These are phyloP conservation scores for Linanthus parryae DNA, from an alignment of 148 eudicot genomes.

Conservation along the genomic window DNA sequence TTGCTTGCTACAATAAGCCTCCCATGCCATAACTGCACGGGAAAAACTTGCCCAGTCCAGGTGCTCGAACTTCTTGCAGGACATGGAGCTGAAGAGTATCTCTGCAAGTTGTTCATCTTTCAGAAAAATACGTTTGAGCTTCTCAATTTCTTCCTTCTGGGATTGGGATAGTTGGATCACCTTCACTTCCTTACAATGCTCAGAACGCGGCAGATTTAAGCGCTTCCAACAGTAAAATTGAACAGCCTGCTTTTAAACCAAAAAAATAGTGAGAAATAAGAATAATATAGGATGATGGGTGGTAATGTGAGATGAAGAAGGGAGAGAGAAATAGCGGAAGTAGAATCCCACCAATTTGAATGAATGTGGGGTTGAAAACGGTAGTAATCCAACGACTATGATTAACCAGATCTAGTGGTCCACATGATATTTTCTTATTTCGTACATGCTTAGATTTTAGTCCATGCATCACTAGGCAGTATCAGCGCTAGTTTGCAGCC, in stretches of 20 bases:
- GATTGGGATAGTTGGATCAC: slow-evolving; percentile 33
- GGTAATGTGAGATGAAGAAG: too few relatives aligned
- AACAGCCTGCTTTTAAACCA: slow-evolving; percentile 49
- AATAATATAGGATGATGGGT: too few relatives aligned
- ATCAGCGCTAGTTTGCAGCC: too few relatives aligned
- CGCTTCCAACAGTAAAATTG: slow-evolving; percentile 69
- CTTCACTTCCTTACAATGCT: slow-evolving; percentile 11
- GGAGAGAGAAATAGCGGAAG: not conserved
- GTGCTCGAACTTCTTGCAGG: slow-evolving; percentile 4
- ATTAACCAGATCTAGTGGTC: not conserved
- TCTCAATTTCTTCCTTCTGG: slow-evolving; percentile 24
- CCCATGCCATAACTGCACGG: slow-evolving; percentile 49
- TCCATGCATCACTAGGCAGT: too few relatives aligned
- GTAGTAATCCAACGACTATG: not conserved
- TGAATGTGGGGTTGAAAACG: not conserved
- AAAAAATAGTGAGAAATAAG: not conserved
- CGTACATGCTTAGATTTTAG: too few relatives aligned
- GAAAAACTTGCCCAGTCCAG: slow-evolving; percentile 49
- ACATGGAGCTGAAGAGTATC: slow-evolving; percentile 14
- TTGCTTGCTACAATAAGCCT: slow-evolving; percentile 45
- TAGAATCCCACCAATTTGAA: not conserved
- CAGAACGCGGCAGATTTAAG: slow-evolving; percentile 18
- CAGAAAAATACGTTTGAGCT: slow-evolving; percentile 29
- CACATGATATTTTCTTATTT: too few relatives aligned
- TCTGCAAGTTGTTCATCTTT: slow-evolving; percentile 35